These are phyloP conservation scores for Tilletia indica DNA, from an alignment of 1,284 basidiomycete genomes.

Conservation along the genomic window DNA sequence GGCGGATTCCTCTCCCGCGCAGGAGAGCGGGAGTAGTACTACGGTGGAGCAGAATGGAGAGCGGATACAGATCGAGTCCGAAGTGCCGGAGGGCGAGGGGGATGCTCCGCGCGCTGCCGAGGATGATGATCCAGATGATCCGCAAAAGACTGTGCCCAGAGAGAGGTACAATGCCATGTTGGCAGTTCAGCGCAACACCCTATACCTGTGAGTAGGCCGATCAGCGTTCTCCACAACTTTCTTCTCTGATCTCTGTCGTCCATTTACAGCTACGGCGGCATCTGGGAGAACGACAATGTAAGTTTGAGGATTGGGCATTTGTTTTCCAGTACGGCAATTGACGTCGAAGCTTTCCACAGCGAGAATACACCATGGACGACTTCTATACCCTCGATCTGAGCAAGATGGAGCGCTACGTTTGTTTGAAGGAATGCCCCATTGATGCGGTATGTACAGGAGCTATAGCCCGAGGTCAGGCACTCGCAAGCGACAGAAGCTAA, in stretches of 20 bases:
- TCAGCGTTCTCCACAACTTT: no score
- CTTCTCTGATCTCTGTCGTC: background rate
- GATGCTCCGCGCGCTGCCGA: background rate
- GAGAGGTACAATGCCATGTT: conserved; percentile 90
- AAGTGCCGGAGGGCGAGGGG: background rate
- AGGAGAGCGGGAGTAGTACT: background rate
- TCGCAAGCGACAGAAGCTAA: background rate
- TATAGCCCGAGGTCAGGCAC: background rate
- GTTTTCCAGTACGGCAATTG: background rate
- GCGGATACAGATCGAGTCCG: background rate
- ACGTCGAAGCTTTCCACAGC: conserved; percentile 9
- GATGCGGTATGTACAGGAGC: conserved; percentile 29
- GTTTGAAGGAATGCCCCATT: conserved; percentile 52
- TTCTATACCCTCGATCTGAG: conserved; percentile 54
- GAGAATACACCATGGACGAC: conserved; percentile 54
- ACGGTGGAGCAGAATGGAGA: background rate
- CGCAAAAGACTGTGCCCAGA: conserved; percentile 68
- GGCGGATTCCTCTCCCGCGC: background rate
- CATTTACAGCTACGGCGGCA: conserved; percentile 42
- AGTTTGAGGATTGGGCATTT: background rate
- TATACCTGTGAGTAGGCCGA: conserved; percentile 60
- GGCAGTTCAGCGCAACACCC: conserved; percentile 76
- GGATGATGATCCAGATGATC: conserved; percentile 68
- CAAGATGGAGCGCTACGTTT: conserved; percentile 51
- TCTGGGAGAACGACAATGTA: conserved; percentile 46